phyloP scores from a whole-genome alignment of 139 green algal genomes.

The Micractinium conductrix region DNA sequence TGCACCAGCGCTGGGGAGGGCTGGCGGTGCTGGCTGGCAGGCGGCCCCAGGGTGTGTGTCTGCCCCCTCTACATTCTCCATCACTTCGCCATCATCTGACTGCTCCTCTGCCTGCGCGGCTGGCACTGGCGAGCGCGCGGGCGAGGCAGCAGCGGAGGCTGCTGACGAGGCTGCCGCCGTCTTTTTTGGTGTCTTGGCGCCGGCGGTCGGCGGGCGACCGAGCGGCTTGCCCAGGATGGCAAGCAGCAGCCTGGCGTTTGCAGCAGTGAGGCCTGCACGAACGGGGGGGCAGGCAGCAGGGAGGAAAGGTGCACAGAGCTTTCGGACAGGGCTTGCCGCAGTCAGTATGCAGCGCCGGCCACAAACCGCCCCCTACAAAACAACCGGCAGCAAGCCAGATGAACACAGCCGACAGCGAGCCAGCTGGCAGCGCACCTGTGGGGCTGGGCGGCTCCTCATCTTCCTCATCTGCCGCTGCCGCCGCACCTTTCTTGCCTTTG shows the following conservation, averaged over 20 bases:
- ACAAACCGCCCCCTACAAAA: no score
- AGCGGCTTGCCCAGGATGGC: slow-evolving; percentile 13
- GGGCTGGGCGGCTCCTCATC: background rate
- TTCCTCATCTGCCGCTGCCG: background rate
- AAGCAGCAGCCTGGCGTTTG: slow-evolving; percentile 4
- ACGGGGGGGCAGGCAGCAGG: background rate
- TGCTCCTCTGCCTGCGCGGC: background rate
- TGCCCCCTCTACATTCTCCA: no score
- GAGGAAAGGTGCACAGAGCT: no score
- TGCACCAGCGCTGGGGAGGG: no score
- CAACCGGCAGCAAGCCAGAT: no score
- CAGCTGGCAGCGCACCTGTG: background rate
- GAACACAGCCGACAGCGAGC: no score
- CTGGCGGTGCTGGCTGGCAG: no score
- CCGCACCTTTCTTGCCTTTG: background rate
- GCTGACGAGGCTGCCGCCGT: background rate
- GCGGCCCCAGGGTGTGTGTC: no score
- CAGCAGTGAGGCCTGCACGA: background rate
- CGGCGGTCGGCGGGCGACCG: background rate
- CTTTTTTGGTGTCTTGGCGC: background rate
- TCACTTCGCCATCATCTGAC: no score
- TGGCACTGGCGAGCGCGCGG: no score
- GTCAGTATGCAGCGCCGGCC: no score
- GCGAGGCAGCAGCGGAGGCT: background rate
- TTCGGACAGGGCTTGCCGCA: no score